Conservation (phyloP, 2,329 filamentous ascomycete genomes). For the Fusarium haematococcum region DNA sequence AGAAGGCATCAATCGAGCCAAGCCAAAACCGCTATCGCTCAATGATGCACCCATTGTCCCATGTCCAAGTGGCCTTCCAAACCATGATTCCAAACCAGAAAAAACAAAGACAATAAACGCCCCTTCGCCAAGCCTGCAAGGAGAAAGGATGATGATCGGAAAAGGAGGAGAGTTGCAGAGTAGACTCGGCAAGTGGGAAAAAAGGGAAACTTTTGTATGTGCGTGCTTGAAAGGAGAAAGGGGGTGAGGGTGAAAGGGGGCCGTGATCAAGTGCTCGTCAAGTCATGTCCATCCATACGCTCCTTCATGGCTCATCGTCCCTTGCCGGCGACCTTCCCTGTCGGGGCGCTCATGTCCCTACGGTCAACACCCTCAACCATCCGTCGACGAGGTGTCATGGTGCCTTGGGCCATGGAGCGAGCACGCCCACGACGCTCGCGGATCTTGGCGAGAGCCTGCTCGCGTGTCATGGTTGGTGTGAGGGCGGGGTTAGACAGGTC, state of each 20-base stretch:
- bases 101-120: conserved; percentile 31
- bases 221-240: conserved; percentile 10
- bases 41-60: conserved; percentile 15
- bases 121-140: conserved; percentile 39
- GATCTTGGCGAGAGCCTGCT: conserved; percentile 81
- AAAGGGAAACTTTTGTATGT: conserved; percentile 20
- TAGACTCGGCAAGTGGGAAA: not conserved
- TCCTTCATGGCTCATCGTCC: conserved; percentile 19
- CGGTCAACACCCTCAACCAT: conserved; percentile 63
- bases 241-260: conserved; percentile 5
- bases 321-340: conserved; percentile 46
- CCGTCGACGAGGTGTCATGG: conserved; percentile 67
- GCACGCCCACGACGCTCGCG: conserved; percentile 78
- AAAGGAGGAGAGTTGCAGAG: conserved; percentile 2
- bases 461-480: conserved; percentile 75
- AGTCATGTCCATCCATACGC: conserved; percentile 32
- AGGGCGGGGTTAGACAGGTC: conserved; percentile 69
- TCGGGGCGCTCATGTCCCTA: conserved; percentile 63
- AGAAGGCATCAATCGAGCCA: conserved; percentile 9
- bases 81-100: conserved; percentile 1
- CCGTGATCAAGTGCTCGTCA: conserved; percentile 32
- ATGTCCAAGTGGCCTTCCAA: conserved; percentile 11
- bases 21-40: conserved; percentile 19
- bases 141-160: conserved; percentile 24
- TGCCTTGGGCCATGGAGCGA: conserved; percentile 73